These are phyloP conservation scores for Tolypocladium paradoxum DNA, from an alignment of 2,329 filamentous ascomycete genomes.

Conservation along the genomic window DNA sequence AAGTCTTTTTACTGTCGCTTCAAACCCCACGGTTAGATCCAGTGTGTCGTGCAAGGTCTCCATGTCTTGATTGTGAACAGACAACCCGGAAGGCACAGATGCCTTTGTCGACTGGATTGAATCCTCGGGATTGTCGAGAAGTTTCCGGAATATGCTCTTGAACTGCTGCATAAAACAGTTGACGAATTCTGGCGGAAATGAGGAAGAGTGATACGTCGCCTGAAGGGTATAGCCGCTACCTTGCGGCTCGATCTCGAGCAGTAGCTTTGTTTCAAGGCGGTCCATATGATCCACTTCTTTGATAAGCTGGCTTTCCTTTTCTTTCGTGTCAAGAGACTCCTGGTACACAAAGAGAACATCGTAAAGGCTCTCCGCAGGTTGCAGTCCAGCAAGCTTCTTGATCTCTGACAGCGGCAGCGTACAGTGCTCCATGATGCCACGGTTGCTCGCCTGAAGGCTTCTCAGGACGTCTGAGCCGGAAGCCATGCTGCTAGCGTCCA, in stretches of 20 bases:
- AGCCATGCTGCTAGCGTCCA: constrained; percentile 40
- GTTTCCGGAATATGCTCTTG: constrained; percentile 31
- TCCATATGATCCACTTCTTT: constrained; percentile 52
- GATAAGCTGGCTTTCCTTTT: constrained; percentile 25
- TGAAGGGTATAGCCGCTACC: constrained; percentile 29
- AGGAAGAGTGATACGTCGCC: constrained; percentile 34
- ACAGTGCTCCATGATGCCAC: constrained; percentile 53
- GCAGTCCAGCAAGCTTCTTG: constrained; percentile 45
- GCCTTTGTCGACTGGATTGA: constrained; percentile 6
- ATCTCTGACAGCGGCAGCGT: constrained; percentile 58
- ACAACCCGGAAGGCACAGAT: constrained; percentile 26
- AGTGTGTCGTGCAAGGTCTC: constrained; percentile 20
- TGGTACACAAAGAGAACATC: constrained; percentile 80
- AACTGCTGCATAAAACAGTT: constrained; percentile 50
- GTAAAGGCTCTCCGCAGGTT: constrained; percentile 51
- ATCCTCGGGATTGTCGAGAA: constrained; percentile 15
- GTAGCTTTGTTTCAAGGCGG: constrained; percentile 62
- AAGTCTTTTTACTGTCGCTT: constrained; percentile 33
- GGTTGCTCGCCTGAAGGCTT: constrained; percentile 54
- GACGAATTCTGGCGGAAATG: constrained; percentile 44
- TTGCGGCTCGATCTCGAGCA: constrained; percentile 65
- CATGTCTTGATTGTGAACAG: constrained; percentile 35
- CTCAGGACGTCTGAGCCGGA: constrained; percentile 51
- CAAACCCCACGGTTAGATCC: constrained; percentile 43
- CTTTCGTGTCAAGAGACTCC: constrained; percentile 45